These are phyloP conservation scores for Exophiala oligosperma DNA, from an alignment of 2,329 filamentous ascomycete genomes.

Conservation along the genomic window DNA sequence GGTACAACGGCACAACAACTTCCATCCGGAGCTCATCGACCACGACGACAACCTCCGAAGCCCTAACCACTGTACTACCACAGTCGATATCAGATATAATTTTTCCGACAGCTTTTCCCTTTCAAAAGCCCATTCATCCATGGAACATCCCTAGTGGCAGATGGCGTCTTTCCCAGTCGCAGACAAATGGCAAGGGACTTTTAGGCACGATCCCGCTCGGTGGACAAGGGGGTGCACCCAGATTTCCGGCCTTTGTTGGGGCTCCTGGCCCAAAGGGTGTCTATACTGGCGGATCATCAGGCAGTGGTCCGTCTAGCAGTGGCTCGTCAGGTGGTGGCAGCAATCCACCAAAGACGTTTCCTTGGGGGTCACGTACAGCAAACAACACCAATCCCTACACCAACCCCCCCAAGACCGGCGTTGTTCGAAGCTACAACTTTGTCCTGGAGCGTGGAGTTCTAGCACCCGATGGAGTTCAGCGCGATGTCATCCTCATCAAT, in stretches of 20 bases:
- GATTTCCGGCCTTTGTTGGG: constrained; percentile 10
- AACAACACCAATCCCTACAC: constrained; percentile 22
- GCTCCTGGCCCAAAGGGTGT: constrained; percentile 2
- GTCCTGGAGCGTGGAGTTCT: constrained; percentile 28
- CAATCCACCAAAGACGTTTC: background rate
- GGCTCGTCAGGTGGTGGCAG: background rate
- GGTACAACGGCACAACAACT: background rate
- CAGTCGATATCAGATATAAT: constrained; percentile 10
- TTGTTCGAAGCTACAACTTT: constrained; percentile 35
- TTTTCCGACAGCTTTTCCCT: constrained; percentile 7
- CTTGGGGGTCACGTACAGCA: constrained; percentile 17
- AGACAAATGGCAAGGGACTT: constrained; percentile 6
- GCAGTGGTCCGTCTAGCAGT: no score
- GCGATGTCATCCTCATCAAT: constrained; percentile 34
- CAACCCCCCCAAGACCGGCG: constrained; percentile 21
- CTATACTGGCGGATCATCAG: background rate
- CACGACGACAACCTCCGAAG: background rate
- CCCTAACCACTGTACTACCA: constrained; percentile 1
- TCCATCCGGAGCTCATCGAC: background rate
- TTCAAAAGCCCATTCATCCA: background rate
- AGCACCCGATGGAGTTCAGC: constrained; percentile 33
- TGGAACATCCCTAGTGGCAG: constrained; percentile 7
- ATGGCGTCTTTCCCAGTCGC: constrained; percentile 9
- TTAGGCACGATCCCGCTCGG: constrained; percentile 1
- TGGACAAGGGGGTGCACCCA: constrained; percentile 7